Base-by-base conservation (phyloP, 2,329 filamentous ascomycete genomes). In the Fusarium sp. region DNA sequence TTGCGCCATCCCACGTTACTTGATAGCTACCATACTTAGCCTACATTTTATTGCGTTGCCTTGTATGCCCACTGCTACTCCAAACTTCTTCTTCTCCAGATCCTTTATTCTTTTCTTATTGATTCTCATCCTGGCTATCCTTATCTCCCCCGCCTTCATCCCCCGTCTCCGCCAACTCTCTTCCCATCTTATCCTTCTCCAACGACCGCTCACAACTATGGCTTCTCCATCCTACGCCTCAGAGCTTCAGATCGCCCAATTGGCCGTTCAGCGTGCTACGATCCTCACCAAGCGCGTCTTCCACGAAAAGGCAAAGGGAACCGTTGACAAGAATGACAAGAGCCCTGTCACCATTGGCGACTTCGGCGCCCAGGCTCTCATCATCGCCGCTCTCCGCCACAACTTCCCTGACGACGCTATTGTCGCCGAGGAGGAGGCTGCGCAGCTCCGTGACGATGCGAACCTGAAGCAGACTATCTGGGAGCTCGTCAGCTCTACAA, bases 311-410 rank as follows among this genome's bases (percentile, higher is more conserved):
- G 93, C 94, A 78, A 98, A 98, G 86, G 96, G 96, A 77, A 98
- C 96, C 51, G 88, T 98, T 58, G 82, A 83, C 79, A 99, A 99
- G 86, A 92, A 94, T 83, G 96, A 99, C 87, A 94, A 94, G 81
- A 98, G 95, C 15, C 96, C 96, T 75, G 96, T 99, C 79, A 99
- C 96, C 24, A 96, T 98, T 78, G 96, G 96, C 82, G 96, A 99
- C 85, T 98, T 98, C 83, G 96, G 96, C 80, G 97, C 96, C 42
- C 96, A 99, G 86, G 95, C 96, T 38, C 90, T 99, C 75, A 98
- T 99, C 84, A 98, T 98, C 80, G 89, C 92, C 65, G 96, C 96
- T 35, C 92, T 99, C 76, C 92, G 92, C 83, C 90, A 94, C 84
- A 94, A 93, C 84, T 99, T 99, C 86, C 96, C 96, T 24, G 81